These are phyloP conservation scores for Lachnellula arida DNA, from an alignment of 2,329 filamentous ascomycete species.

Conservation along the genomic window DNA sequence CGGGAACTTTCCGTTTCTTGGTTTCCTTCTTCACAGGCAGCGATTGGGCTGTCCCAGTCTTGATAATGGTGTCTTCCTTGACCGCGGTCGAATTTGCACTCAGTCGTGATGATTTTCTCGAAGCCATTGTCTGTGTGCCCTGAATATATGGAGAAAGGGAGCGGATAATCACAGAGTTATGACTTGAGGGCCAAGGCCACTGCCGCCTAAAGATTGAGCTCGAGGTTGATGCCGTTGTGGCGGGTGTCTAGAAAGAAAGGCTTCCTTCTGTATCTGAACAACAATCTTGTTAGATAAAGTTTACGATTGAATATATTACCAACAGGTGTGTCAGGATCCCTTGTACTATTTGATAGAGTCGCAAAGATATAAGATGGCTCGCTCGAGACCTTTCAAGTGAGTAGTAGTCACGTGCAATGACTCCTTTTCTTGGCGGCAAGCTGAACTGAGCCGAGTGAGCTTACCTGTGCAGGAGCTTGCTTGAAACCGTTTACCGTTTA, in stretches of 20 bases:
- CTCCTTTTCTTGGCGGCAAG: neutral
- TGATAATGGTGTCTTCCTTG: conserved; percentile 7
- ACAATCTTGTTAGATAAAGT: neutral
- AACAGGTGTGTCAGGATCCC: neutral
- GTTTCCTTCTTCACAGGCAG: conserved; percentile 15
- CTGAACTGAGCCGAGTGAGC: neutral
- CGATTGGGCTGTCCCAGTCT: neutral
- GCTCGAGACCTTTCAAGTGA: neutral
- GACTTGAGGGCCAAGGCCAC: conserved; percentile 9
- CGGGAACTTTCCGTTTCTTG: conserved; percentile 26
- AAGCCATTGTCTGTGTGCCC: conserved; percentile 21
- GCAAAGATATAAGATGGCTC: neutral
- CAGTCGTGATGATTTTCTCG: conserved; percentile 27
- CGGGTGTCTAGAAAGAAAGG: neutral
- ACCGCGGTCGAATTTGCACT: conserved; percentile 14
- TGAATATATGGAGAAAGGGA: neutral
- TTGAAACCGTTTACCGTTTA: neutral
- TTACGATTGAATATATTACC: no score
- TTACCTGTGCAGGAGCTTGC: neutral
- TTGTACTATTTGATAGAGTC: neutral
- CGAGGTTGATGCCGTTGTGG: conserved; percentile 1
- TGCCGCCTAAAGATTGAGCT: conserved; percentile 14
- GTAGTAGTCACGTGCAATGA: neutral
- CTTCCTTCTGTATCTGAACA: neutral
- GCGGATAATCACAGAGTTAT: conserved; percentile 1